Evolutionary conservation across 2,329 filamentous ascomycete species (phyloP), one percentile per base, ranked within the genome.

Genomic region (Alternaria triticina): DNA sequence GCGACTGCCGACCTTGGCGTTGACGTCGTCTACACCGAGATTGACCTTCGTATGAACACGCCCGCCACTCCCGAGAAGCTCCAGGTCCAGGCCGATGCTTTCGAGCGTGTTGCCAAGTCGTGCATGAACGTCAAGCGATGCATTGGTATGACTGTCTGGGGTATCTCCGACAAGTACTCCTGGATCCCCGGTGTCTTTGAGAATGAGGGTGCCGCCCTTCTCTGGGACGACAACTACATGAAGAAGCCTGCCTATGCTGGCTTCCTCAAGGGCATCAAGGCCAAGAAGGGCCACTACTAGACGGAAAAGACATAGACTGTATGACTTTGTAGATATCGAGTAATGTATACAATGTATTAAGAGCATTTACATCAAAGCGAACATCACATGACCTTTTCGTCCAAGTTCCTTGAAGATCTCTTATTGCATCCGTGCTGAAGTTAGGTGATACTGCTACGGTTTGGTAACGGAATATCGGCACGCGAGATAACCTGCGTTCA

Each of bases 11-110:
- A 83, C 5, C 82, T 86, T 5, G 84, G 83, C 20, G 81, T 88
- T 17, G 87, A 90, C 63, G 85, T 89, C 20, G 86, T 85, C 5
- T 86, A 87, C 77, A 90, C 88, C 2, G 88, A 90, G 81, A 79
- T 90, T 13, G 88, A 90, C 70, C 85, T 90, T 68, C 83, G 87
- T 64, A 75, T 76, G 23, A 79, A 78, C 10, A 78, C 87, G 2
- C 86, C 87, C 0, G 73, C 83, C 4, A 83, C 79, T 2, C 70
- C 76, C 0, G 71, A 80, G 5, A 82, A 81, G 25, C 74, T 83
- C 10, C 70, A 77, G 36, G 81, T 82, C 15, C 87, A 89, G 75
- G 82, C 82, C 1, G 72, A 74, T 22, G 84, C 84, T 58, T 88
- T 83, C 62, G 80, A 74, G 44, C 74, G 72, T 45, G 77, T 80